Evolutionary conservation across 345 rosid species (phyloP).

Genomic region (Arabidopsis suecica): DNA sequence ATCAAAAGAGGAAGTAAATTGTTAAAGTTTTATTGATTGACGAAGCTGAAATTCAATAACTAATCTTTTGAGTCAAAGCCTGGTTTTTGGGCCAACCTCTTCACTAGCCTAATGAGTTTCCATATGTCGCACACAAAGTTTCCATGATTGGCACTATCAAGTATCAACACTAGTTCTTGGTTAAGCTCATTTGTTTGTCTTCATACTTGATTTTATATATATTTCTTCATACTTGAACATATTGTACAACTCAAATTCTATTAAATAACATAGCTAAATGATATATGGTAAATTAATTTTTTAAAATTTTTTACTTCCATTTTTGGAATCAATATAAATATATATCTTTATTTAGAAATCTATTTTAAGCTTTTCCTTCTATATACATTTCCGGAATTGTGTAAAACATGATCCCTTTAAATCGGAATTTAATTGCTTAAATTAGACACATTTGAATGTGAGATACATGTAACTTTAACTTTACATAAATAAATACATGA

Average conservation of each 20-base stretch:
- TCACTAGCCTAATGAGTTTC: too few relatives aligned
- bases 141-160: too few relatives aligned
- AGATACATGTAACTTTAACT: background rate
- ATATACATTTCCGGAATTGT: background rate
- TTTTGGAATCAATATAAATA: background rate
- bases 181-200: too few relatives aligned
- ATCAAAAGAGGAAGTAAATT: too few relatives aligned
- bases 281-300: background rate
- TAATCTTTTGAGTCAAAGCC: too few relatives aligned
- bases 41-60: too few relatives aligned
- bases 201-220: too few relatives aligned
- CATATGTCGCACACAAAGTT: too few relatives aligned
- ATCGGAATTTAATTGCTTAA: background rate
- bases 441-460: background rate
- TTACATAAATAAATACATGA: background rate
- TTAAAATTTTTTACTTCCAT: background rate
- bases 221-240: background rate
- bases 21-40: too few relatives aligned
- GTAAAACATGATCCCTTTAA: background rate
- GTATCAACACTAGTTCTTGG: too few relatives aligned
- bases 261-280: background rate
- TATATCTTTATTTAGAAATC: background rate
- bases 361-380: background rate
- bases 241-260: background rate
- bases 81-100: too few relatives aligned